These are phyloP conservation scores for Globisporangium mamillatum DNA, from an alignment of 352 stramenopile genomes.

Conservation along the genomic window DNA sequence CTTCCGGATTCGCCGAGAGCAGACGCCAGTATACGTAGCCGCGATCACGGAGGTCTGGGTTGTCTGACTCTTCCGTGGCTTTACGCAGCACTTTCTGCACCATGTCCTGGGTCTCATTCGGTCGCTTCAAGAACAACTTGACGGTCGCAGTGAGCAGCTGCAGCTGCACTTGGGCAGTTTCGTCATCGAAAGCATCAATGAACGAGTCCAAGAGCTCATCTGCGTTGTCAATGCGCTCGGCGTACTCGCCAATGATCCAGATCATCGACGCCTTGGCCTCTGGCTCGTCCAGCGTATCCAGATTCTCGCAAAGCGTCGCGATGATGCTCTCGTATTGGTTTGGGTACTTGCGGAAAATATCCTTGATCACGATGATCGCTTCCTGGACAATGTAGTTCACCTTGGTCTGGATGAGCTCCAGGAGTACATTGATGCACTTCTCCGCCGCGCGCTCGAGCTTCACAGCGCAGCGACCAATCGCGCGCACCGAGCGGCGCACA, in stretches of 20 bases:
- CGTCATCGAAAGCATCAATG: slow-evolving; percentile 98
- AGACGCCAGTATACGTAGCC: slow-evolving; percentile 99
- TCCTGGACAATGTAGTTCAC: slow-evolving; percentile 99
- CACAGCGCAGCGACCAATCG: slow-evolving; percentile 97
- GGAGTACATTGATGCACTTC: slow-evolving; percentile 98
- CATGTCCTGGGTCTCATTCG: slow-evolving; percentile 94
- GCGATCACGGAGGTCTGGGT: slow-evolving; percentile 97
- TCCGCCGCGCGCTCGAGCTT: slow-evolving; percentile 98
- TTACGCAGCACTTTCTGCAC: slow-evolving; percentile 97
- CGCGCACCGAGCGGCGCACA: slow-evolving; percentile 95
- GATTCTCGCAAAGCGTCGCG: slow-evolving; percentile 97
- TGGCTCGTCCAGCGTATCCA: slow-evolving; percentile 99
- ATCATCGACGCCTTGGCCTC: slow-evolving; percentile 99
- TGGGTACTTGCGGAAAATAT: slow-evolving; percentile 99
- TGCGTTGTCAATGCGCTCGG: slow-evolving; percentile 99
- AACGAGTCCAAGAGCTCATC: slow-evolving; percentile 99
- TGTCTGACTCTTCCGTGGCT: slow-evolving; percentile 97
- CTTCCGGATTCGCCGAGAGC: slow-evolving; percentile 97
- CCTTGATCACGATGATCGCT: slow-evolving; percentile 99
- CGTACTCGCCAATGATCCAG: slow-evolving; percentile 99
- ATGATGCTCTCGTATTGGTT: slow-evolving; percentile 99
- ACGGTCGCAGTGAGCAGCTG: slow-evolving; percentile 98
- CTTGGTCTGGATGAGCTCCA: slow-evolving; percentile 99
- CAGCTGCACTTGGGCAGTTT: slow-evolving; percentile 95
- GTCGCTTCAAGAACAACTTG: slow-evolving; percentile 98